Evolutionary conservation across 257 asterid species (phyloP).

Genomic region (Prunella vulgaris): DNA sequence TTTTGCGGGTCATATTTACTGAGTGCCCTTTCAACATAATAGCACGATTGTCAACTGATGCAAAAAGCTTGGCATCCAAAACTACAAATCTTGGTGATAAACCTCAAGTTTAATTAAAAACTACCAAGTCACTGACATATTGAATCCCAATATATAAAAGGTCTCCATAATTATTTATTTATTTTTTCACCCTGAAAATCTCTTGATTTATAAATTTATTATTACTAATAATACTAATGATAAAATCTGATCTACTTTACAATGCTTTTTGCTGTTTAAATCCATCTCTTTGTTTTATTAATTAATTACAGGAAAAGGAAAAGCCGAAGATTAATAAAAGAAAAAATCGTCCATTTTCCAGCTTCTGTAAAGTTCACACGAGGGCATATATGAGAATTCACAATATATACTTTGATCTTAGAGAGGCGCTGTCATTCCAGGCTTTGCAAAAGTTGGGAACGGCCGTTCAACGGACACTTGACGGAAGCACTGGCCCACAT

Average conservation of each 20-base stretch:
- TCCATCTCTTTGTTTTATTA: neutral
- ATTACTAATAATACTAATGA: slow-evolving; percentile 2
- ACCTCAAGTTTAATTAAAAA: too few species aligned
- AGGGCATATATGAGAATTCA: slow-evolving; percentile 23
- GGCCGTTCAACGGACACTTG: slow-evolving; percentile 21
- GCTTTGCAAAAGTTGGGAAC: slow-evolving; percentile 18
- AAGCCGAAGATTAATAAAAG: neutral
- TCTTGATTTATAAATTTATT: too few species aligned
- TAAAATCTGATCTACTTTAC: slow-evolving; percentile 18
- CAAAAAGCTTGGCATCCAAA: too few species aligned
- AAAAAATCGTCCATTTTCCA: neutral
- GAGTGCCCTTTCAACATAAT: too few species aligned
- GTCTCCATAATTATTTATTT: neutral
- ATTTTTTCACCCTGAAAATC: neutral
- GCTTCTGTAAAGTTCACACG: slow-evolving; percentile 18
- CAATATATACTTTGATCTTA: slow-evolving; percentile 15
- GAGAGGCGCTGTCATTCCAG: slow-evolving; percentile 26
- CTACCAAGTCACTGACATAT: neutral
- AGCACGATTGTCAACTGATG: too few species aligned
- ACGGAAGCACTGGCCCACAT: slow-evolving; percentile 33
- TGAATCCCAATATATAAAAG: neutral
- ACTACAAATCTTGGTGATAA: too few species aligned
- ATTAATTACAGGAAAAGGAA: neutral
- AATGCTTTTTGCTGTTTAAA: neutral
- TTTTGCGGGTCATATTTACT: too few species aligned